Percentiles rank a stretch among this genome's conserved stretches.
phyloP scores from a whole-genome alignment of 1,139 yeast genomes.

The Diutina rugosa region DNA sequence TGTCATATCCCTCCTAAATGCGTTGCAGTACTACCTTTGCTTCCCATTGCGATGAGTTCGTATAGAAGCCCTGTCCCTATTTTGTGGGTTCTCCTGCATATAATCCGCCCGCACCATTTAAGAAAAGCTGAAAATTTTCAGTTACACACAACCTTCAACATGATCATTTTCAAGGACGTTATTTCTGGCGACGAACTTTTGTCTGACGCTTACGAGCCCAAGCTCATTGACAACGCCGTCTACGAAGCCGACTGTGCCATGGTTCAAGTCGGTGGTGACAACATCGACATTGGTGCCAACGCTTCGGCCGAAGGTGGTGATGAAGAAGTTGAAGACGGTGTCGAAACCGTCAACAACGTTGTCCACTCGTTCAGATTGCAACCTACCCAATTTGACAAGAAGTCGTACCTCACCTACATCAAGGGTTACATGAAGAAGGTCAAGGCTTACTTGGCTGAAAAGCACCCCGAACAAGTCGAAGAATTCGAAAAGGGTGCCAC shows the following conservation, averaged over 20 bases:
- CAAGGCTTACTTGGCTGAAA: conserved; percentile 80
- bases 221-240: conserved; percentile 77
- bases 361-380: conserved; percentile 98
- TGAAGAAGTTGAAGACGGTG: conserved; percentile 68
- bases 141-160: conserved; percentile 7
- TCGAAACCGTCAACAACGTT: conserved; percentile 90
- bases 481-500: conserved; percentile 94
- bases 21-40: not conserved
- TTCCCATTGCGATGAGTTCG: not conserved
- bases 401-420: conserved; percentile 89
- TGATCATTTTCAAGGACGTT: conserved; percentile 52
- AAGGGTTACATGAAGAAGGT: conserved; percentile 97
- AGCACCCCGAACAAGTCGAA: conserved; percentile 75
- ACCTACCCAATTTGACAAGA: conserved; percentile 92
- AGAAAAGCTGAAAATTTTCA: not conserved
- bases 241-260: conserved; percentile 94
- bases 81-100: not conserved
- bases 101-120: not conserved
- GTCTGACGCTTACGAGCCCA: conserved; percentile 93
- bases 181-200: conserved; percentile 91
- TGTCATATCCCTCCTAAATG: not conserved
- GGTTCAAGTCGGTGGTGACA: conserved; percentile 77
- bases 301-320: conserved; percentile 95
- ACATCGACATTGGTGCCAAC: conserved; percentile 97
- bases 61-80: not conserved